Percentiles rank a stretch among this genome's conserved stretches.
These are phyloP conservation scores for Candolleomyces eurysporus DNA, from an alignment of 768 basidiomycete species.

Conservation along the genomic window DNA sequence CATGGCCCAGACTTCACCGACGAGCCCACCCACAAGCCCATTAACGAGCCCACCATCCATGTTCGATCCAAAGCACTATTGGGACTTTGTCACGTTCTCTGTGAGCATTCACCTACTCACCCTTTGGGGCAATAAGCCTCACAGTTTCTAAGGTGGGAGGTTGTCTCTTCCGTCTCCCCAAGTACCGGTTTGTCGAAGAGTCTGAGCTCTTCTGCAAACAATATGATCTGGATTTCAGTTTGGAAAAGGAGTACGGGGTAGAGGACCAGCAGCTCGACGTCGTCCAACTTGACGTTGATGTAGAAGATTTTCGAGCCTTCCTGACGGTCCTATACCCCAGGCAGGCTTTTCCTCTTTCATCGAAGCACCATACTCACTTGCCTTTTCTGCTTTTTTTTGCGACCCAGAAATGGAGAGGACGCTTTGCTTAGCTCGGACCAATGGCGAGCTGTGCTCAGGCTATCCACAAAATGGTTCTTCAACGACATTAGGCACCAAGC, in stretches of 20 bases:
- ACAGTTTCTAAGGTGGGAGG: neutral
- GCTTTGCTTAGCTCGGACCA: conserved; percentile 16
- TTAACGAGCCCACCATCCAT: too few species aligned
- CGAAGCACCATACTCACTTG: neutral
- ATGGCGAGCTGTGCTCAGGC: conserved; percentile 36
- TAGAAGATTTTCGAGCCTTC: neutral
- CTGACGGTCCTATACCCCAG: neutral
- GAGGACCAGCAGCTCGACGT: neutral
- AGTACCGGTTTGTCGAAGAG: neutral
- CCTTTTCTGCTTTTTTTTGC: neutral
- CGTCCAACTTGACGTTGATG: too few species aligned
- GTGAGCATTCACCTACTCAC: neutral
- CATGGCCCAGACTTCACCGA: too few species aligned
- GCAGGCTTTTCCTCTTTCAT: neutral
- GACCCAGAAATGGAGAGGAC: neutral
- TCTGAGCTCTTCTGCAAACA: neutral
- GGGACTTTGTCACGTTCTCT: too few species aligned
- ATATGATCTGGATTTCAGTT: neutral
- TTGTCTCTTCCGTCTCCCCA: neutral
- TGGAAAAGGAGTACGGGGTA: neutral
- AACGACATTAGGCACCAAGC: conserved; percentile 24
- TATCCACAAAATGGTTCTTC: conserved; percentile 39
- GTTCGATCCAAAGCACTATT: too few species aligned
- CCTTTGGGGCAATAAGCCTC: too few species aligned
- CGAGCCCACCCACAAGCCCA: too few species aligned